phyloP scores from a whole-genome alignment of 2,329 filamentous ascomycete species.

The Botrytis byssoidea region DNA sequence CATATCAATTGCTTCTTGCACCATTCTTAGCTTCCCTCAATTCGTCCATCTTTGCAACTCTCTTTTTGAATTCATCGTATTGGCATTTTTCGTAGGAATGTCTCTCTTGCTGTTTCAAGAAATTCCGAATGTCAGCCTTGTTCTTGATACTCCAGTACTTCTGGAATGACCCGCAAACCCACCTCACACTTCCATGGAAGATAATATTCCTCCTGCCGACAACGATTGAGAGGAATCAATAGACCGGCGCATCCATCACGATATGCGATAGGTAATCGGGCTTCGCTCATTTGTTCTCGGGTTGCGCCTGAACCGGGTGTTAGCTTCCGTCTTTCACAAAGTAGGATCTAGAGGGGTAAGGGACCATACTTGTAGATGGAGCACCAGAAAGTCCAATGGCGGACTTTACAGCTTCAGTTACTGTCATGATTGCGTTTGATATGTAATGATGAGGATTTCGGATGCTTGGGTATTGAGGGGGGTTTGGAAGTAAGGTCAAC shows the following conservation, averaged over 20 bases:
- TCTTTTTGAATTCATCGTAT: slow-evolving; percentile 97
- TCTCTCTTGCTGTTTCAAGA: slow-evolving; percentile 72
- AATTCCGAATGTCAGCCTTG: slow-evolving; percentile 25
- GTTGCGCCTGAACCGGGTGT: slow-evolving; percentile 52
- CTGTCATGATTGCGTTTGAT: slow-evolving; percentile 43
- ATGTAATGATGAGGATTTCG: background rate
- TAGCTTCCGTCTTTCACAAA: slow-evolving; percentile 46
- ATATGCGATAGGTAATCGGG: slow-evolving; percentile 83
- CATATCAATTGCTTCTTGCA: slow-evolving; percentile 73
- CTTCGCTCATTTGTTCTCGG: slow-evolving; percentile 90
- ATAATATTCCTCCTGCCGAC: slow-evolving; percentile 88
- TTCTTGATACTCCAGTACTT: background rate
- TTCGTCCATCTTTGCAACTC: slow-evolving; percentile 98
- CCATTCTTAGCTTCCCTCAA: slow-evolving; percentile 81
- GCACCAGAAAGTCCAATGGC: slow-evolving; percentile 45
- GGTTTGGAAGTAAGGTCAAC: background rate
- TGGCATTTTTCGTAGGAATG: slow-evolving; percentile 99
- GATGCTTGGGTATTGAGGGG: slow-evolving; percentile 10
- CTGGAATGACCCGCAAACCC: slow-evolving; percentile 40
- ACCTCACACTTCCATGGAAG: slow-evolving; percentile 98
- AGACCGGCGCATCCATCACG: slow-evolving; percentile 94
- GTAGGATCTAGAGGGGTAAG: slow-evolving; percentile 13
- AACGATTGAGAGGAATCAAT: slow-evolving; percentile 92
- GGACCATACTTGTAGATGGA: slow-evolving; percentile 30
- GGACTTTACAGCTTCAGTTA: slow-evolving; percentile 48